Percentiles rank a stretch among this genome's conserved stretches.
Evolutionary conservation across 441 rosid genomes (phyloP).

Genomic region (Gossypium gossypioides): DNA sequence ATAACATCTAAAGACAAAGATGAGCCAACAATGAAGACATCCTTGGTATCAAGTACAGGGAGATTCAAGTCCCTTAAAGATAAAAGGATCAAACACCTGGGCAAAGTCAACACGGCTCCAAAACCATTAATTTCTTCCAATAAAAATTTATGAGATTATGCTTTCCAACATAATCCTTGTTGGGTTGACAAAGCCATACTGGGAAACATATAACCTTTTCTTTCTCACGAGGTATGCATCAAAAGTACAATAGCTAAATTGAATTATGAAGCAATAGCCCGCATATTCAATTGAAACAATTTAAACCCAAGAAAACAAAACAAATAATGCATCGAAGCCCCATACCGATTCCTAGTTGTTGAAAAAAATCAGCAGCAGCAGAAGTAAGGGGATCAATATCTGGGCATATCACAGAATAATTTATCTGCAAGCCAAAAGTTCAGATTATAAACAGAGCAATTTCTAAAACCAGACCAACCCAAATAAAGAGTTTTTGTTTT

Average conservation of each 20-base stretch:
- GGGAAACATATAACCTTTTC: not conserved
- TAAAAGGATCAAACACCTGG: not conserved
- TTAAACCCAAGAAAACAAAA: not conserved
- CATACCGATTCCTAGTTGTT: constrained; percentile 86
- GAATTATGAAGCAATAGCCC: not conserved
- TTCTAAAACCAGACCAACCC: constrained; percentile 4
- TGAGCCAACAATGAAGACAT: not conserved
- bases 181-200: not conserved
- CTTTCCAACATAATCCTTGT: not conserved
- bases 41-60: not conserved
- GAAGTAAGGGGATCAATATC: constrained; percentile 91
- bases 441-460: not conserved
- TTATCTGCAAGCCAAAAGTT: constrained; percentile 50
- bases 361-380: constrained; percentile 95
- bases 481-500: not conserved
- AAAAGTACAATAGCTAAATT: not conserved
- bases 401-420: constrained; percentile 84
- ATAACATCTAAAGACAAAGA: not conserved
- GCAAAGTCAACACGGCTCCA: not conserved
- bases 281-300: not conserved
- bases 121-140: not conserved
- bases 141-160: not conserved
- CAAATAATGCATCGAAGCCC: not conserved
- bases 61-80: not conserved
- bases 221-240: not conserved